phyloP scores from a whole-genome alignment of 345 rosid species.

The Lepidium africanum region DNA sequence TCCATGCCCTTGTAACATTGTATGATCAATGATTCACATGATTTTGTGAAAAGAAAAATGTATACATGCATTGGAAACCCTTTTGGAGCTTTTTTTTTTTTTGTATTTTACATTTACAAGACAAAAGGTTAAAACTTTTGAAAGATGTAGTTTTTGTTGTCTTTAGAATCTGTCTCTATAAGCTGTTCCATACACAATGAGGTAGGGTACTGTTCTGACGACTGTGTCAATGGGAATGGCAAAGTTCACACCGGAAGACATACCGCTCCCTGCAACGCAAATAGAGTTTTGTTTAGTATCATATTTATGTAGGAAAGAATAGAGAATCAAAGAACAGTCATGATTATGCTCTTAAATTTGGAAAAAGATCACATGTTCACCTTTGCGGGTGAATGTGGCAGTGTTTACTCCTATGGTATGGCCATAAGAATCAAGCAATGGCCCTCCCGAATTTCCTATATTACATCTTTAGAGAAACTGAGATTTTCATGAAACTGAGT shows the following conservation, averaged over 20 bases:
- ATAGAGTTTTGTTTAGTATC: background rate
- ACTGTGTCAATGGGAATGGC: constrained; percentile 77
- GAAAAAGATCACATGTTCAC: constrained; percentile 18
- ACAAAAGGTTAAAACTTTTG: background rate
- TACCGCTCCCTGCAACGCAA: constrained; percentile 55
- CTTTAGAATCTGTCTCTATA: constrained; percentile 65
- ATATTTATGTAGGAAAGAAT: background rate
- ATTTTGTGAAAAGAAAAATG: background rate
- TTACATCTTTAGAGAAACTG: background rate
- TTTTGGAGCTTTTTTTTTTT: background rate
- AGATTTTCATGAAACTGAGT: background rate
- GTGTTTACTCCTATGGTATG: constrained; percentile 89
- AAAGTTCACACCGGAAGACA: constrained; percentile 79
- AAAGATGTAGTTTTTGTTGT: background rate
- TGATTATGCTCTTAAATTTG: background rate
- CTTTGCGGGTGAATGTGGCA: constrained; percentile 81
- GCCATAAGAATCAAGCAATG: constrained; percentile 66
- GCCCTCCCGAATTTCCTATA: constrained; percentile 78
- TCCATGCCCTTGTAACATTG: background rate
- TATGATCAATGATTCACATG: background rate
- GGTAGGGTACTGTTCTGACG: constrained; percentile 58
- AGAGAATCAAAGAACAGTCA: background rate
- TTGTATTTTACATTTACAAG: constrained; percentile 6
- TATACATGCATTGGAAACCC: background rate
- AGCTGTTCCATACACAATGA: constrained; percentile 82